Evolutionary conservation across 495 filamentous ascomycete species (phyloP), one percentile per base, ranked within the genome.

Genomic region (Saxispiralis lemnorum): DNA sequence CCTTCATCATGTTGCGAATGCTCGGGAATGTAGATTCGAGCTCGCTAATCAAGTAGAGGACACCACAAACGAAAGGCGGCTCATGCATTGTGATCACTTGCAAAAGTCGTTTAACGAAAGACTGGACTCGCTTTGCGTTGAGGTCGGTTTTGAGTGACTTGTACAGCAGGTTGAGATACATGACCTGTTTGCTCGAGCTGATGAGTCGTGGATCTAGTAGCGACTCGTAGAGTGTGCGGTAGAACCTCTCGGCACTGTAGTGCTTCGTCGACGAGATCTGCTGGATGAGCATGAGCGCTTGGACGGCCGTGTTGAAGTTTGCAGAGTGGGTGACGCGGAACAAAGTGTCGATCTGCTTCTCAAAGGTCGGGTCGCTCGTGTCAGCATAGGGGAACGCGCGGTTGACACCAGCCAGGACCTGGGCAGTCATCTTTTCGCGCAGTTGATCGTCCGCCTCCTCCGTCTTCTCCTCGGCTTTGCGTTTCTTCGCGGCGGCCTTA

Each of bases 281-380:
- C 58, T 95, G 89, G 48, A 97, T 89, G 42, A 97, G 66, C 76
- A 93, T 83, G 44, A 97, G 66, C 30, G 89, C 89, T 59, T 96
- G 89, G 21, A 97, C 82, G 56, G 84, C 87, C 7, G 92, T 97
- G 64, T 95, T 96, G 68, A 97, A 96, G 57, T 96, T 97, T 11
- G 89, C 84, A 0, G 89, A 95, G 59, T 97, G 88, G 0, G 89
- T 92, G 49, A 97, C 87, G 51, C 74, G 72, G 69, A 95, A 97
- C 24, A 97, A 66, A 2, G 86, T 93, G 56, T 95, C 82, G 45
- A 96, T 72, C 48, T 96, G 87, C 45, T 78, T 79, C 48, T 88
- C 81, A 44, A 95, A 71, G 7, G 15, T 31, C 71, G 49, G 71
- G 47, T 82, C 74, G 48, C 92, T 83, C 1, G 80, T 72, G 50